phyloP scores from a whole-genome alignment of 1,139 yeast genomes.

The Diutina catenulata region DNA sequence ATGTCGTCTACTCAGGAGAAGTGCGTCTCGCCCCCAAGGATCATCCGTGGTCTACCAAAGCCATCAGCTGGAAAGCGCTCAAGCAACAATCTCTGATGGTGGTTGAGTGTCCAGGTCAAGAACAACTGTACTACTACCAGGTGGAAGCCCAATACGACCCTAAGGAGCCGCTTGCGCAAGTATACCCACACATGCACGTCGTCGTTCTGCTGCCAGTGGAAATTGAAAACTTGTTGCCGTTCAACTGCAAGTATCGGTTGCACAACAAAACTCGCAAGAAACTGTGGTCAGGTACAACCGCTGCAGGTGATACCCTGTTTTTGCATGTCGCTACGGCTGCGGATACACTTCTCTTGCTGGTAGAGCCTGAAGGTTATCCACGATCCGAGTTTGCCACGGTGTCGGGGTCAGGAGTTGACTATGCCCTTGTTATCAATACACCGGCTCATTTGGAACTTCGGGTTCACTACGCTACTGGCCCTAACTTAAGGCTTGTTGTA shows the following conservation, averaged over 20 bases:
- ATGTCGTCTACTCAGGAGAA: conserved; percentile 45
- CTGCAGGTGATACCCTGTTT: conserved; percentile 54
- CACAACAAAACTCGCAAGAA: conserved; percentile 66
- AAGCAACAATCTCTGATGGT: background rate
- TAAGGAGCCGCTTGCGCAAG: conserved; percentile 55
- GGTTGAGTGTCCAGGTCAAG: background rate
- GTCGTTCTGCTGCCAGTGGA: conserved; percentile 80
- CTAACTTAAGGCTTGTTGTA: conserved; percentile 53
- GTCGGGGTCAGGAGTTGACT: conserved; percentile 28
- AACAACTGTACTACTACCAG: conserved; percentile 51
- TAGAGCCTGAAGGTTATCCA: conserved; percentile 52
- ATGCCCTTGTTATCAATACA: background rate
- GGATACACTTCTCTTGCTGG: conserved; percentile 58
- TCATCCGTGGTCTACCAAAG: background rate
- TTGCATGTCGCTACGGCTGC: conserved; percentile 75
- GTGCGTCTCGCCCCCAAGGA: conserved; percentile 50
- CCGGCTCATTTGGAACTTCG: conserved; percentile 19
- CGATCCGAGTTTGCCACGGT: conserved; percentile 73
- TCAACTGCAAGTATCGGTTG: conserved; percentile 61
- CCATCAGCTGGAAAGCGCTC: background rate
- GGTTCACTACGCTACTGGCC: conserved; percentile 39
- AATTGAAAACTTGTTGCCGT: conserved; percentile 77
- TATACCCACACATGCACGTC: conserved; percentile 78
- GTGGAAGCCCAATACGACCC: conserved; percentile 56
- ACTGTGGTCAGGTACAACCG: conserved; percentile 55